These are phyloP conservation scores for Monilinia polystroma DNA, from an alignment of 2,329 filamentous ascomycete genomes.

Conservation along the genomic window DNA sequence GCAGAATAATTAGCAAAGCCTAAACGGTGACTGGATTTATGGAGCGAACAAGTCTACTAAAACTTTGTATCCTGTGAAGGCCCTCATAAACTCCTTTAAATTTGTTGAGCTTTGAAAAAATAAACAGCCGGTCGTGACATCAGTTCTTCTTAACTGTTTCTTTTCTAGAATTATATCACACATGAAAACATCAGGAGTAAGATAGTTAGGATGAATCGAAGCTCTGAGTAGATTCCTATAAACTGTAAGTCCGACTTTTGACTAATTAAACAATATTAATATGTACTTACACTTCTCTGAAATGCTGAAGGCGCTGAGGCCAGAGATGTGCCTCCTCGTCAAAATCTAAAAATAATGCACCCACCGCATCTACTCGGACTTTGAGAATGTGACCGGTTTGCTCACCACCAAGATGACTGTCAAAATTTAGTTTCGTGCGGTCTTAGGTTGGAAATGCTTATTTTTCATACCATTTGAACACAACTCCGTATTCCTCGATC, in stretches of 20 bases:
- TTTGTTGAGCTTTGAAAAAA: background rate
- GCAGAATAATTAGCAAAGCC: background rate
- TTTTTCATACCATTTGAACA: constrained; percentile 12
- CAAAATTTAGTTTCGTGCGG: background rate
- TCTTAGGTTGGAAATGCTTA: fast-evolving
- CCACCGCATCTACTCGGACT: background rate
- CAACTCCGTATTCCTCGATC: constrained; percentile 2
- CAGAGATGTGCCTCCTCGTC: background rate
- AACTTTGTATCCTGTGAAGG: constrained; percentile 8
- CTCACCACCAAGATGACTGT: background rate
- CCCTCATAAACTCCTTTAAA: background rate
- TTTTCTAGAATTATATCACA: background rate
- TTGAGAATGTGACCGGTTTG: background rate
- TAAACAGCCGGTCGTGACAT: background rate
- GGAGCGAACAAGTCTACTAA: background rate
- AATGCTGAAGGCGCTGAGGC: background rate
- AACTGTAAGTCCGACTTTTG: background rate
- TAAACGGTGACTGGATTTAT: too few species aligned
- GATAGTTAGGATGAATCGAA: constrained; percentile 4
- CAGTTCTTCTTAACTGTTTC: too few species aligned
- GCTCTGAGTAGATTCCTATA: constrained; percentile 8
- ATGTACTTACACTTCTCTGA: constrained; percentile 3
- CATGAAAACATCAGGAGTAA: background rate
- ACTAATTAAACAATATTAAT: background rate
- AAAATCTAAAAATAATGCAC: constrained; percentile 10